These are phyloP conservation scores for Herpetomonas samuelpessoai DNA, from an alignment of 208 protist genomes.

Conservation along the genomic window DNA sequence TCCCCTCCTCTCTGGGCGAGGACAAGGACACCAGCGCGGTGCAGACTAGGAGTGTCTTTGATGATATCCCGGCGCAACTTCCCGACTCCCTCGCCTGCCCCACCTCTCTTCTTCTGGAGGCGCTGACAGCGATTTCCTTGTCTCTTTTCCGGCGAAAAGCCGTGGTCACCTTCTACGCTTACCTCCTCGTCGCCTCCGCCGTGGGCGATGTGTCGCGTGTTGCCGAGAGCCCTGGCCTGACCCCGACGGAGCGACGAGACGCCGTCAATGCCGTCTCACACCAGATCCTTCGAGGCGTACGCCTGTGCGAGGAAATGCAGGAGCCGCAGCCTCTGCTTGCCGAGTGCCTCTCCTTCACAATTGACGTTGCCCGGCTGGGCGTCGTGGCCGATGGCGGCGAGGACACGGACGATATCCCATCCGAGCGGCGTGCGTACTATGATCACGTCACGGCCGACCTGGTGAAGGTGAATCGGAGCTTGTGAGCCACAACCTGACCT, in stretches of 20 bases:
- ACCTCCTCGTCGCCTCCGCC: constrained; percentile 24
- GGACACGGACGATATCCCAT: constrained; percentile 27
- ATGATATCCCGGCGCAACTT: neutral
- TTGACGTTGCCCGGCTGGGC: constrained; percentile 23
- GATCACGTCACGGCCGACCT: constrained; percentile 84
- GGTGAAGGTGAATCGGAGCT: constrained; percentile 49
- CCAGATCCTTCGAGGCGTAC: constrained; percentile 53
- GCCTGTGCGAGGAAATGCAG: constrained; percentile 71
- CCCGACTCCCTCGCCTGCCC: neutral
- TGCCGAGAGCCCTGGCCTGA: neutral
- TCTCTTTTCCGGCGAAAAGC: constrained; percentile 41
- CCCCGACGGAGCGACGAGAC: constrained; percentile 9
- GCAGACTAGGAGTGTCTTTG: no score
- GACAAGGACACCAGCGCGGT: no score
- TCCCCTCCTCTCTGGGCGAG: no score
- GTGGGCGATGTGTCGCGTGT: neutral
- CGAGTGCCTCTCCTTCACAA: constrained; percentile 24
- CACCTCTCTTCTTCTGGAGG: constrained; percentile 31
- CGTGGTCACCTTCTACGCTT: constrained; percentile 27
- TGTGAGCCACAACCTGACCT: neutral
- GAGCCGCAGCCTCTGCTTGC: constrained; percentile 49
- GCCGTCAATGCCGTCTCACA: constrained; percentile 33
- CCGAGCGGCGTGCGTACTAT: constrained; percentile 64
- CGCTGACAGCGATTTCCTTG: constrained; percentile 26
- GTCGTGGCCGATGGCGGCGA: constrained; percentile 60